A percentile compares a stretch with the other conserved stretches of the same genome.
These are phyloP conservation scores for Soucietia sequanensis DNA, from an alignment of 805 yeast species.

Conservation along the genomic window DNA sequence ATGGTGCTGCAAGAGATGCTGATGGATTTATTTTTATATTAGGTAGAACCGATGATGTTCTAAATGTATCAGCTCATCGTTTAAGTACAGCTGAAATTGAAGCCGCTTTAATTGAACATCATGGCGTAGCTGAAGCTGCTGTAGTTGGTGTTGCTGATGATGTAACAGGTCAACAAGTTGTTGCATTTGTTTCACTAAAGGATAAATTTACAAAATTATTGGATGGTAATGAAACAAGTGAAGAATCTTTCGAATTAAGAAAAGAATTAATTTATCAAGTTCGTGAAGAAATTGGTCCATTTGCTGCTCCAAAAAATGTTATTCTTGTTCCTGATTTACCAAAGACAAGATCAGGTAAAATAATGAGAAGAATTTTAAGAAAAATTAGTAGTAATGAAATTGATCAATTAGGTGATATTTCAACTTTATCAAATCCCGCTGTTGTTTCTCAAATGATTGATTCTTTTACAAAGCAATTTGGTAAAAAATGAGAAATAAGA, in stretches of 20 bases:
- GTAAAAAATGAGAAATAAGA: too few species aligned
- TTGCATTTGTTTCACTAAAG: conserved; percentile 89
- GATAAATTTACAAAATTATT: too few species aligned
- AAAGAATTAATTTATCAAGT: conserved; percentile 83
- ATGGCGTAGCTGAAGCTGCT: conserved; percentile 88
- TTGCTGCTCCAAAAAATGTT: conserved; percentile 93
- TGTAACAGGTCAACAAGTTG: conserved; percentile 95
- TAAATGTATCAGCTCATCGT: conserved; percentile 96
- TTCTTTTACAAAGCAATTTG: too few species aligned
- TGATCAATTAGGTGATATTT: conserved; percentile 87
- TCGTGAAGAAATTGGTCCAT: conserved; percentile 88
- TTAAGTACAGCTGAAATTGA: conserved; percentile 98
- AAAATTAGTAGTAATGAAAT: conserved; percentile 91
- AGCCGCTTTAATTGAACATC: conserved; percentile 80
- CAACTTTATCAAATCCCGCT: conserved; percentile 84
- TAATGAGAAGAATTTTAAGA: conserved; percentile 96
- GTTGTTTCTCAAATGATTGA: conserved; percentile 75
- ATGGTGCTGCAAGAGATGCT: conserved; percentile 96
- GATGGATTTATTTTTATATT: conserved; percentile 98
- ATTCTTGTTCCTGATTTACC: conserved; percentile 88
- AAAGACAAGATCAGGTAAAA: conserved; percentile 97
- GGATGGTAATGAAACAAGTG: conserved; percentile 36
- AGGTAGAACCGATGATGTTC: conserved; percentile 98
- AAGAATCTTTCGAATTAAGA: conserved; percentile 55
- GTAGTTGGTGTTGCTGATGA: conserved; percentile 95